Evolutionary conservation across 2,329 filamentous ascomycete species (phyloP).

Genomic region (Metarhizium brunneum): DNA sequence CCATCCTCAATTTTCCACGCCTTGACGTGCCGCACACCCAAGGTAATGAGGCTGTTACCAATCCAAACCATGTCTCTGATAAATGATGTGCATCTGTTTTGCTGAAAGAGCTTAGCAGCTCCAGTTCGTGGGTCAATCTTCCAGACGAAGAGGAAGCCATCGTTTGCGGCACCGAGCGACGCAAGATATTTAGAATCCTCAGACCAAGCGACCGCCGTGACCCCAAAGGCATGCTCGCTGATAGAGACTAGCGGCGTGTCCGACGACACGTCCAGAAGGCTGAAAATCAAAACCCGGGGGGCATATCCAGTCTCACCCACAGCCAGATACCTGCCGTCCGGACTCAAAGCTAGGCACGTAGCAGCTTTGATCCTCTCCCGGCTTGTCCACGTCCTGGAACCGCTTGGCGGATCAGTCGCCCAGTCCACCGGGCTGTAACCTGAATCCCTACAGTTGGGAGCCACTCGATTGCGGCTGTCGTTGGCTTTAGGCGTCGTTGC

Average conservation of each 20-base stretch:
- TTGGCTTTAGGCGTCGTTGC: slow-evolving; percentile 49
- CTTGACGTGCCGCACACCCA: slow-evolving; percentile 87
- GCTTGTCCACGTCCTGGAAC: slow-evolving; percentile 72
- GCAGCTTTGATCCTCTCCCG: slow-evolving; percentile 90
- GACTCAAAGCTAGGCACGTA: slow-evolving; percentile 81
- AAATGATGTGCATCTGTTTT: slow-evolving; percentile 84
- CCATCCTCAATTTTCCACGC: slow-evolving; percentile 78
- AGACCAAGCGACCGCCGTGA: slow-evolving; percentile 83
- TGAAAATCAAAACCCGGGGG: slow-evolving; percentile 85
- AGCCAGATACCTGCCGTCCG: slow-evolving; percentile 77
- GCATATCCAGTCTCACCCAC: slow-evolving; percentile 94
- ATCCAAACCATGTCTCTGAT: slow-evolving; percentile 88
- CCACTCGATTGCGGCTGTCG: slow-evolving; percentile 51
- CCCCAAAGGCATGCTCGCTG: slow-evolving; percentile 82
- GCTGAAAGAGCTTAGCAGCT: slow-evolving; percentile 67
- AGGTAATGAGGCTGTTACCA: slow-evolving; percentile 71
- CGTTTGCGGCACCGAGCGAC: slow-evolving; percentile 79
- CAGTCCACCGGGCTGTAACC: slow-evolving; percentile 37
- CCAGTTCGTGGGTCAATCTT: slow-evolving; percentile 74
- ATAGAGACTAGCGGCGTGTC: slow-evolving; percentile 79
- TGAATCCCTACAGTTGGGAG: slow-evolving; percentile 38
- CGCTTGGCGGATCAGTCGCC: slow-evolving; percentile 46
- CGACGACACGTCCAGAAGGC: slow-evolving; percentile 66
- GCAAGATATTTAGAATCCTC: slow-evolving; percentile 78
- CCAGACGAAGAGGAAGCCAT: slow-evolving; percentile 93